Percentiles rank a stretch among this genome's conserved stretches.
These are phyloP conservation scores for Colletotrichum spinosum DNA, from an alignment of 2,329 filamentous ascomycete genomes.

Conservation along the genomic window DNA sequence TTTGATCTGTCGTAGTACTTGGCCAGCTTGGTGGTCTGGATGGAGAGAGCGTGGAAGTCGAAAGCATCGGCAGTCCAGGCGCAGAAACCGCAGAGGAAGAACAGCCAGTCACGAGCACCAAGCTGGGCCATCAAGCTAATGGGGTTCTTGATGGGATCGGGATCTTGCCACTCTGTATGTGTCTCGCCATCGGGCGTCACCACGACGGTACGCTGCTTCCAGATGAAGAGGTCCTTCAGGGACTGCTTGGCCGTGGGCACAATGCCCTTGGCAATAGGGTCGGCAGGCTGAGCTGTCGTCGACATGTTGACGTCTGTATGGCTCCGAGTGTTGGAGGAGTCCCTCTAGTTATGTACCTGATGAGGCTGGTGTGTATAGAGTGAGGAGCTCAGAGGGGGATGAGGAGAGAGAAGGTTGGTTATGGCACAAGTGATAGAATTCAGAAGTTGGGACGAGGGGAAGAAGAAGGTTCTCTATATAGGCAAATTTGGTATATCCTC, in stretches of 20 bases:
- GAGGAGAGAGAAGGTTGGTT: constrained; percentile 7
- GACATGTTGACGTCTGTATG: constrained; percentile 31
- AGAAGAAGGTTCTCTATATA: constrained; percentile 23
- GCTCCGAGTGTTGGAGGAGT: constrained; percentile 1
- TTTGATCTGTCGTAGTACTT: constrained; percentile 62
- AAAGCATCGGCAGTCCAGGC: constrained; percentile 88
- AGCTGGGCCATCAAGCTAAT: constrained; percentile 75
- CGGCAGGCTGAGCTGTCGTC: constrained; percentile 63
- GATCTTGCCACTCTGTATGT: constrained; percentile 74
- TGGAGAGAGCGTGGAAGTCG: constrained; percentile 84
- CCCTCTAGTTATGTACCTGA: neutral
- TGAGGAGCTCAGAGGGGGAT: neutral
- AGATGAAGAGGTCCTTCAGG: constrained; percentile 74
- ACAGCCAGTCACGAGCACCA: constrained; percentile 75
- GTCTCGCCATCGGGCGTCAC: constrained; percentile 74
- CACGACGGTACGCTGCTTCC: constrained; percentile 79
- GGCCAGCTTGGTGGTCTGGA: constrained; percentile 79
- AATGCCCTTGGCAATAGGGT: constrained; percentile 75
- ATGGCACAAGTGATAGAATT: constrained; percentile 18
- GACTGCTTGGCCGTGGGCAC: constrained; percentile 74
- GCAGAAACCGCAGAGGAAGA: constrained; percentile 78
- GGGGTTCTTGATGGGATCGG: constrained; percentile 76
- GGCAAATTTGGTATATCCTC: neutral
- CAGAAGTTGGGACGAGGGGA: constrained; percentile 16
- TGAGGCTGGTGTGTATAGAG: neutral